Evolutionary conservation across 345 rosid species (phyloP), one percentile per base, ranked within the genome.

Genomic region (Lumnitzera littorea): DNA sequence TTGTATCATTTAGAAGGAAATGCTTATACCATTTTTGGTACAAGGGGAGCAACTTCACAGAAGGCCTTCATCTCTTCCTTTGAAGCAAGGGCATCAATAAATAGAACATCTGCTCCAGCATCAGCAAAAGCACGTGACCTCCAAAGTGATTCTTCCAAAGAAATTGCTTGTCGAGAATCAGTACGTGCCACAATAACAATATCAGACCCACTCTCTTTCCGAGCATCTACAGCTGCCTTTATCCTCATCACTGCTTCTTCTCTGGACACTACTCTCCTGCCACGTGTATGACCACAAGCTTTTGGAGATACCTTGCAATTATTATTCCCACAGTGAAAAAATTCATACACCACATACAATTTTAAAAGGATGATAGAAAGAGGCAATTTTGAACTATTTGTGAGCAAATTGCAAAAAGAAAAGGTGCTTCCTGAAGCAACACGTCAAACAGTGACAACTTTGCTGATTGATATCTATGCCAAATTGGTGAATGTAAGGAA

Each of bases 1-100:
- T 15, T 16, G 58, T 58, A 59, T 61, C 14, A 12, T 55, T 29
- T 50, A 48, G 15, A 47, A 58, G 51, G 55, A 64, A 62, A n/a
- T 47, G 50, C 50, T 7, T 16, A 11, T 79, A 89, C 98, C 98
- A 92, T 55, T 81, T 92, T 92, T 46, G 96, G 98, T 72, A 89
- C 84, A 15, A 62, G 23, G 5, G 90, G 96, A 62, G 91, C 78
- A 62, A 85, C 74, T 74, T 81, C 80, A 70, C 98, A 92, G 64
- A 92, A 92, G n/a, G 89, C 72, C 75, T 74, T 84, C 98, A 92
- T 89, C 80, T 92, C 98, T 68, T 92, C 98, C 56, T 75, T 85
- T 13, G 91, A 87, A 54, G 76, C 84, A 61, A 92, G 80, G 58
- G 91, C 86, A 65, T 89, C 91, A 55, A 89, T 64, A 46, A 83